Evolutionary conservation across 2,329 filamentous ascomycete species (phyloP).

Genomic region (Scedosporium minutisporum): DNA sequence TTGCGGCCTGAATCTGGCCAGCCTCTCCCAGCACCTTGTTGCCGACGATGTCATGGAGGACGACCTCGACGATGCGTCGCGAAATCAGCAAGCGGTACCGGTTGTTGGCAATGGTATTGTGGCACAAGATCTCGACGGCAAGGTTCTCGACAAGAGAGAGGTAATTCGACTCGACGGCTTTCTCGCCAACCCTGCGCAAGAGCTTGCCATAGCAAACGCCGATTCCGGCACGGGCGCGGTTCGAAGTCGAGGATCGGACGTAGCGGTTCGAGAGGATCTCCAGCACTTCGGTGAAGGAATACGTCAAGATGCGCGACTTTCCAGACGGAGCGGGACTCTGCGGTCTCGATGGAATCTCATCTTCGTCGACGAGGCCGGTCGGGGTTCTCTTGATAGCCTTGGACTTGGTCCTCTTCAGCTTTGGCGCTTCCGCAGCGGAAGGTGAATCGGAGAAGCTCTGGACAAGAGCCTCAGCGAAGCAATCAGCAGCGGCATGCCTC

Average conservation of each 20-base stretch:
- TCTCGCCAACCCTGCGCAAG: slow-evolving; percentile 68
- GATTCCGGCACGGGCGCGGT: slow-evolving; percentile 71
- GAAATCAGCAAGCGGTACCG: slow-evolving; percentile 80
- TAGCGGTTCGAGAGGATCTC: slow-evolving; percentile 75
- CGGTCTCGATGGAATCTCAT: slow-evolving; percentile 57
- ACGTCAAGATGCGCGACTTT: slow-evolving; percentile 62
- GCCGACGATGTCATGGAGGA: slow-evolving; percentile 77
- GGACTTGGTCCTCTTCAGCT: slow-evolving; percentile 61
- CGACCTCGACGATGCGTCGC: slow-evolving; percentile 71
- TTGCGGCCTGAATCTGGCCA: slow-evolving; percentile 75
- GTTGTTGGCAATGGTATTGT: slow-evolving; percentile 67
- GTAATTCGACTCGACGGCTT: slow-evolving; percentile 75
- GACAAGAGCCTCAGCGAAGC: slow-evolving; percentile 72
- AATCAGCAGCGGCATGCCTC: slow-evolving; percentile 77
- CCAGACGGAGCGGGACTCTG: slow-evolving; percentile 61
- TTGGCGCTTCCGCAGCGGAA: slow-evolving; percentile 22
- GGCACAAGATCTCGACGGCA: slow-evolving; percentile 69
- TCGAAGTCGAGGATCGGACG: slow-evolving; percentile 65
- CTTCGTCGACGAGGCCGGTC: slow-evolving; percentile 59
- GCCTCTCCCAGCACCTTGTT: slow-evolving; percentile 77
- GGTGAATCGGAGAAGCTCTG: slow-evolving; percentile 51
- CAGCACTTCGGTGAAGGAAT: slow-evolving; percentile 70
- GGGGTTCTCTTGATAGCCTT: slow-evolving; percentile 47
- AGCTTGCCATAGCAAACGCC: slow-evolving; percentile 80
- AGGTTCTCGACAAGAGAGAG: slow-evolving; percentile 71